phyloP scores from a whole-genome alignment of 768 basidiomycete genomes.

The Butyriboletus loyo region DNA sequence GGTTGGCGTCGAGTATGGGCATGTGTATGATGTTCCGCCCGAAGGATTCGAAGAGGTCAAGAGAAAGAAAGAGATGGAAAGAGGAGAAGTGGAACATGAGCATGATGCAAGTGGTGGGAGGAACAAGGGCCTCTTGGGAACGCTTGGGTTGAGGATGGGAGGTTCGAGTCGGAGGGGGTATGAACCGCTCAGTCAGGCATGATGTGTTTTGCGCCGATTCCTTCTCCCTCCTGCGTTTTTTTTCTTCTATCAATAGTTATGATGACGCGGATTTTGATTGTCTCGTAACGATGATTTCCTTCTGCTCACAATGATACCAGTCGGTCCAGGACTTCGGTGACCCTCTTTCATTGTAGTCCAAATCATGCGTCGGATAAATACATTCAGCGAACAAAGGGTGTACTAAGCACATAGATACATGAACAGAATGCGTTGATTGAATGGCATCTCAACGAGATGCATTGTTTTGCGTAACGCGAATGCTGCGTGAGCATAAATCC shows the following conservation, averaged over 20 bases:
- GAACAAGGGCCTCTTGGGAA: conserved; percentile 37
- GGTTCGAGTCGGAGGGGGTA: conserved; percentile 34
- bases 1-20: conserved; percentile 87
- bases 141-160: conserved; percentile 36
- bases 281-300: not conserved
- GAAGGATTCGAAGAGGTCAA: conserved; percentile 84
- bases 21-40: conserved; percentile 81
- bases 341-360: not conserved
- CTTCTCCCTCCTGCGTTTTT: not conserved
- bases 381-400: not conserved
- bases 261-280: not conserved
- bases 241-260: not conserved
- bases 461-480: not conserved
- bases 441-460: not conserved
- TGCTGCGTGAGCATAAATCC: not conserved
- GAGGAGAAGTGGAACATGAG: conserved; percentile 36
- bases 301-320: not conserved
- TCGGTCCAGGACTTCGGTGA: not conserved
- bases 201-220: not conserved
- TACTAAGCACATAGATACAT: not conserved
- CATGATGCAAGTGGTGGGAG: conserved; percentile 45
- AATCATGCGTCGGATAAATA: not conserved
- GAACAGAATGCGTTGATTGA: not conserved
- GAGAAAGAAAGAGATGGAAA: conserved; percentile 52
- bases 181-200: conserved; percentile 33